phyloP scores from a whole-genome alignment of 768 basidiomycete species.

The Lentinula sp. region DNA sequence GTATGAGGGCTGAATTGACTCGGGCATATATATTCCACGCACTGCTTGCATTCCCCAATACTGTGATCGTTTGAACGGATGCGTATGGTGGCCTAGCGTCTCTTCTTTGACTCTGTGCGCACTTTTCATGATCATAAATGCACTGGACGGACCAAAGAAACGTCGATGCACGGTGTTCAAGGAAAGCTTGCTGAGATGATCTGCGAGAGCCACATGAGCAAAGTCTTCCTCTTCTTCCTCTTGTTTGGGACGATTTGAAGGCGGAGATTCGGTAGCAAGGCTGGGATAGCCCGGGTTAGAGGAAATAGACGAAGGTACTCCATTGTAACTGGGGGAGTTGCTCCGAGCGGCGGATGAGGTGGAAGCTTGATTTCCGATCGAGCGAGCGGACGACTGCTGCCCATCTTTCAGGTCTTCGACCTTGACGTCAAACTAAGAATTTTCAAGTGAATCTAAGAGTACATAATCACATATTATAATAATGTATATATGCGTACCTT shows the following conservation, averaged over 20 bases:
- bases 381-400: not conserved
- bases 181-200: conserved; percentile 24
- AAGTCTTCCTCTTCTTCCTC: conserved; percentile 24
- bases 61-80: conserved; percentile 1
- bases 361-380: not conserved
- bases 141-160: conserved; percentile 6
- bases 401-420: not conserved
- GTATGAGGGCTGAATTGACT: not conserved
- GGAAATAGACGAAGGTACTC: conserved; percentile 1
- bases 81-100: not conserved
- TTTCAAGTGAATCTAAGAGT: not conserved
- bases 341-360: not conserved
- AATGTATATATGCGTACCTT: conserved; percentile 17
- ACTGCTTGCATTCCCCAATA: conserved; percentile 8
- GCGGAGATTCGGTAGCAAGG: conserved; percentile 5
- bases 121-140: conserved; percentile 8
- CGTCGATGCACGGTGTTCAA: conserved; percentile 14
- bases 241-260: conserved; percentile 7
- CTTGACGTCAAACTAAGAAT: not conserved
- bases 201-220: conserved; percentile 24
- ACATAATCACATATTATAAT: not conserved
- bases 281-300: not conserved
- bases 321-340: not conserved
- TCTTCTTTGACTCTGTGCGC: conserved; percentile 2
- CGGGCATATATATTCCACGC: not conserved